Base-by-base conservation (phyloP, 345 rosid species). In the Lepidium aucheri region DNA sequence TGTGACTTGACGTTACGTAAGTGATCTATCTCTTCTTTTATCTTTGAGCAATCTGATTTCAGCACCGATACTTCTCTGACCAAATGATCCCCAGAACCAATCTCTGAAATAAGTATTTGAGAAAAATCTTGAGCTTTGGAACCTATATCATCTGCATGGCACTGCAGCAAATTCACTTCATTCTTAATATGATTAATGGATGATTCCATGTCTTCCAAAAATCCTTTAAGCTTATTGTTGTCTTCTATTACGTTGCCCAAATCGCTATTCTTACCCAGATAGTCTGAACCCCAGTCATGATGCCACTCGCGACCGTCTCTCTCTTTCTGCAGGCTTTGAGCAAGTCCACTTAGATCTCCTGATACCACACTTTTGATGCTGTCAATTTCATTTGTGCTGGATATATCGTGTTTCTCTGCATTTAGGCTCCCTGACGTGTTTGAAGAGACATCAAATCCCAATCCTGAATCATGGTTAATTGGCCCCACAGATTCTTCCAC, bases 371-470 rank as follows among this genome's bases (percentile, higher is more conserved):
- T 86, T 81, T 81, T 85, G 26, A 87, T 75, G 84, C 88, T 83
- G 67, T 85, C 96, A 59, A 86, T 74, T 84, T 90, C 96, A 67
- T 84, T 83, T 32, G 78, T 72, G 66, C 89, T 88, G 62, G 85
- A 83, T 22, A 83, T 76, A 60, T 88, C 99, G 68, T 88, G 89
- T 76, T 86, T 94, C 78, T 90, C 97, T 9, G 97, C 86, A 56
- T 75, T 84, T 56, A 88, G 59, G 60, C 96, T 86, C 73, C 47
- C 99, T 43, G 97, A 90, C 52, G 95, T 83, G 78, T 85, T 90
- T 63, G 97, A 90, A 75, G 95, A 90, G 57, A 81, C 92, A 79
- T 94, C 99, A 76, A 83, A 82, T 52, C 92, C 92, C 79, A 77
- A 76, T 49, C 84, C 77, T 45, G 86, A 85, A 41, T 84, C 96